Percentiles rank a stretch among this genome's conserved stretches.
These are phyloP conservation scores for Dictyophora rubrovolvata DNA, from an alignment of 768 basidiomycete genomes.

Conservation along the genomic window DNA sequence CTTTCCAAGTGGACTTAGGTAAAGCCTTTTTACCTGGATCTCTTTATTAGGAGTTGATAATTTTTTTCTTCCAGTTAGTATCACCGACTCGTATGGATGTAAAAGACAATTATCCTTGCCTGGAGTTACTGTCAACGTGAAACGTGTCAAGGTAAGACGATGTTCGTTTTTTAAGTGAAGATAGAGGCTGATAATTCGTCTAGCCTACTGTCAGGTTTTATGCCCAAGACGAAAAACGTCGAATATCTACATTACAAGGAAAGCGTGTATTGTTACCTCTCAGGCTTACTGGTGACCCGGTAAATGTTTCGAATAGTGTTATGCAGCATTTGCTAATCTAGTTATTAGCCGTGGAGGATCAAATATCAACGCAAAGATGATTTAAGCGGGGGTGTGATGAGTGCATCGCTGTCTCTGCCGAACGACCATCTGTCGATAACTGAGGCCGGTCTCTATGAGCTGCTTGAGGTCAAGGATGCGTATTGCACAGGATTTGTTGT, in stretches of 20 bases:
- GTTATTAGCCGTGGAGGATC: slow-evolving; percentile 73
- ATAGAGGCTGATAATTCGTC: not conserved
- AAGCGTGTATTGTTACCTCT: slow-evolving; percentile 67
- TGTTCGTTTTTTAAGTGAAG: not conserved
- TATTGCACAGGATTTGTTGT: slow-evolving; percentile 75
- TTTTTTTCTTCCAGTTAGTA: slow-evolving; percentile 45
- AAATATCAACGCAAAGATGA: slow-evolving; percentile 52
- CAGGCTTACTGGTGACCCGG: slow-evolving; percentile 83
- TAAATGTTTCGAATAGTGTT: slow-evolving; percentile 27
- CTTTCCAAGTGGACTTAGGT: slow-evolving; percentile 75
- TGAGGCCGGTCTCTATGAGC: slow-evolving; percentile 67
- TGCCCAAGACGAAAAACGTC: slow-evolving; percentile 46
- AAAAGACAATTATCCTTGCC: slow-evolving; percentile 63
- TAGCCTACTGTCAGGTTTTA: slow-evolving; percentile 88
- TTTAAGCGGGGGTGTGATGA: slow-evolving; percentile 27
- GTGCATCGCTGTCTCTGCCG: slow-evolving; percentile 39
- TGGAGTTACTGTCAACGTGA: slow-evolving; percentile 78
- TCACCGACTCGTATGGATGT: slow-evolving; percentile 86
- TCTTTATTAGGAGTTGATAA: not conserved
- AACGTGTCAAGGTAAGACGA: slow-evolving; percentile 55
- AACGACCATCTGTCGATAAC: slow-evolving; percentile 69
- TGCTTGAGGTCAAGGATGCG: slow-evolving; percentile 65
- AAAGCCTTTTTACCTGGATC: slow-evolving; percentile 13
- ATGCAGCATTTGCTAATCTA: not conserved
- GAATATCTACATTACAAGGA: slow-evolving; percentile 60